Percentiles rank a stretch among this genome's conserved stretches.
phyloP scores from a whole-genome alignment of 2,329 filamentous ascomycete species.

The Penicillium sp. region DNA sequence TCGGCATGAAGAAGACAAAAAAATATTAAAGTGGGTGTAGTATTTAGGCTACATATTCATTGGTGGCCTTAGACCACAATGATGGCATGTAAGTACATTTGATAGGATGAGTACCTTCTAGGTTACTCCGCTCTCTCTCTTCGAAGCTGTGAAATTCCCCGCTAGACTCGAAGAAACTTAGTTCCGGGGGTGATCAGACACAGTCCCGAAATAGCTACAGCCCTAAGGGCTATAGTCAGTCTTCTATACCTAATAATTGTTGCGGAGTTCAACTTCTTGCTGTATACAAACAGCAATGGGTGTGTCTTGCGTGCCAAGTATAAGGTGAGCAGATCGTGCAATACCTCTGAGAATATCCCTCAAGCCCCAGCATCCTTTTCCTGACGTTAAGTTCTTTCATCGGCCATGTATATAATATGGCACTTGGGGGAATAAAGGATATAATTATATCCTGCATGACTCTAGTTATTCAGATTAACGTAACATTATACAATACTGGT shows the following conservation, averaged over 20 bases:
- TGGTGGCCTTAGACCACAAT: background rate
- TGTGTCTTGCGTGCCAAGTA: background rate
- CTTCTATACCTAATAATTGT: background rate
- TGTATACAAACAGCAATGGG: background rate
- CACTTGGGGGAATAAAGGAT: background rate
- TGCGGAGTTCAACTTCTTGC: background rate
- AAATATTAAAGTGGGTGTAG: background rate
- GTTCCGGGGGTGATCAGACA: background rate
- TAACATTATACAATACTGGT: background rate
- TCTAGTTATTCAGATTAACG: background rate
- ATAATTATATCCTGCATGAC: too few relatives aligned
- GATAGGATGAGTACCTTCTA: constrained; percentile 1
- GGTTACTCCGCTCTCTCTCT: background rate
- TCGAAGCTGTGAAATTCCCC: background rate
- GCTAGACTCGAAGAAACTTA: constrained; percentile 1
- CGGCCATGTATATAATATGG: background rate
- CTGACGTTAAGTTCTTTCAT: background rate
- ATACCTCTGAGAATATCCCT: background rate
- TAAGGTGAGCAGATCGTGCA: background rate
- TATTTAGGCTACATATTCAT: background rate
- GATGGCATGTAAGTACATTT: background rate
- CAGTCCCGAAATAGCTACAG: background rate
- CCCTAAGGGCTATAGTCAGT: background rate
- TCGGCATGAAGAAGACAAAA: background rate
- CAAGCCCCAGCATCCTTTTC: background rate